phyloP scores from a whole-genome alignment of 306 rosid genomes.

The Casuarina cunninghamiana region DNA sequence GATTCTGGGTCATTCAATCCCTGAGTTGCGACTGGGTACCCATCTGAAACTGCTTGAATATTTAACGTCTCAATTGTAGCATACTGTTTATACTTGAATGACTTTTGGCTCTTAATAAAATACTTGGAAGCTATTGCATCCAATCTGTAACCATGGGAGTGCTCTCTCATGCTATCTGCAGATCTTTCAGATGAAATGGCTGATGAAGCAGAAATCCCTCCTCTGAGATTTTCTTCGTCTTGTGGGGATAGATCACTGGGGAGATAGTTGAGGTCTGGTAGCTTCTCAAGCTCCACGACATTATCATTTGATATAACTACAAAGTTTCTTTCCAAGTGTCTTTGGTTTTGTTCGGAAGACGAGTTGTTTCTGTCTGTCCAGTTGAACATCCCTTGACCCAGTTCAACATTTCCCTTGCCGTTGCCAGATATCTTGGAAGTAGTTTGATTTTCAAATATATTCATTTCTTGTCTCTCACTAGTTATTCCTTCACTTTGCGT shows the following conservation, averaged over 20 bases:
- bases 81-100: slow-evolving; percentile 31
- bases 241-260: slow-evolving; percentile 36
- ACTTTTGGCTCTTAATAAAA: slow-evolving; percentile 44
- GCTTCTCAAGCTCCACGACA: slow-evolving; percentile 26
- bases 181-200: slow-evolving; percentile 32
- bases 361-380: slow-evolving; percentile 19
- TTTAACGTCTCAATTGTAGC: slow-evolving; percentile 26
- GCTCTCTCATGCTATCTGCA: slow-evolving; percentile 25
- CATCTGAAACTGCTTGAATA: slow-evolving; percentile 32
- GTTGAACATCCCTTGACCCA: slow-evolving; percentile 35
- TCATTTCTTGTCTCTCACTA: slow-evolving; percentile 26
- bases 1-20: slow-evolving; percentile 20
- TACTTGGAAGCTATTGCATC: slow-evolving; percentile 34
- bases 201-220: slow-evolving; percentile 26
- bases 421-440: slow-evolving; percentile 22
- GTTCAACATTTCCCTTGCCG: slow-evolving; percentile 28
- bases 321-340: slow-evolving; percentile 17
- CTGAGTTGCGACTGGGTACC: slow-evolving; percentile 36
- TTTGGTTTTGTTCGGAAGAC: slow-evolving; percentile 26
- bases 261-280: slow-evolving; percentile 37
- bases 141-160: slow-evolving; percentile 28
- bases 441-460: slow-evolving; percentile 32
- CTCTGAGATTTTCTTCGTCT: slow-evolving; percentile 32
- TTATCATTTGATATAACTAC: slow-evolving; percentile 33
- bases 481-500: slow-evolving; percentile 33